Base-by-base conservation (phyloP, 306 rosid species). In the Nissolia schottii region DNA sequence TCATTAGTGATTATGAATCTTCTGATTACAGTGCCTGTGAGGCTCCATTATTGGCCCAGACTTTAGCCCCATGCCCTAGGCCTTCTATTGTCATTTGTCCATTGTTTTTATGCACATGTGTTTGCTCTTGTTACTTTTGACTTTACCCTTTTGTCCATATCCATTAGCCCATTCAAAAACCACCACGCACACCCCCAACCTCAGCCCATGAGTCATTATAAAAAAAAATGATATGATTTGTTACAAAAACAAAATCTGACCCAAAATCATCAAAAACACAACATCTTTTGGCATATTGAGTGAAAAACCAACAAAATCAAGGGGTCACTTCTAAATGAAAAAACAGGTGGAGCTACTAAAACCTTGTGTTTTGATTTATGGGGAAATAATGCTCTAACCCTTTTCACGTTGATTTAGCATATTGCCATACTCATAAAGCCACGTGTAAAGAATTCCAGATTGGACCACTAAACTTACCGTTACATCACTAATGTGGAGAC, bases 321-420 rank as follows among this genome's bases (percentile, higher is more conserved):
- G 0, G n/a, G 24, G 22, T 64, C 70, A 23, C 70, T 37, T 24
- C 24, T 6, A 38, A 31, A 15, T 1, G 11, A 34, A 3, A 10
- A 48, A 50, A 28, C 67, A 64, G 65, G 79, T 74, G 79, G 79
- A 64, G 31, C 73, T 8, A 16, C 20, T 12, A 13, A 75, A 75
- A 40, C 66, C 79, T 38, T 8, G 2, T 22, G 34, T 64, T 53
- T 9, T 15, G 65, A 37, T 50, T 73, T 13, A 35, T 28, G 1
- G 6, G 13, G 34, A 32, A 59, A 48, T 48, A 48, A 60, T 10
- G 41, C 5, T 13, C 4, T 43, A 4, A 10, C 35, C 19, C 41
- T 43, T 64, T 23, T 41, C 23, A 3, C n/a, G 7, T 28, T 16
- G 25, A 58, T 43, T 45, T 59, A 20, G 38, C 61, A 20, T 0